These are phyloP conservation scores for Colletotrichum simmondsii DNA, from an alignment of 2,329 filamentous ascomycete genomes.

Conservation along the genomic window DNA sequence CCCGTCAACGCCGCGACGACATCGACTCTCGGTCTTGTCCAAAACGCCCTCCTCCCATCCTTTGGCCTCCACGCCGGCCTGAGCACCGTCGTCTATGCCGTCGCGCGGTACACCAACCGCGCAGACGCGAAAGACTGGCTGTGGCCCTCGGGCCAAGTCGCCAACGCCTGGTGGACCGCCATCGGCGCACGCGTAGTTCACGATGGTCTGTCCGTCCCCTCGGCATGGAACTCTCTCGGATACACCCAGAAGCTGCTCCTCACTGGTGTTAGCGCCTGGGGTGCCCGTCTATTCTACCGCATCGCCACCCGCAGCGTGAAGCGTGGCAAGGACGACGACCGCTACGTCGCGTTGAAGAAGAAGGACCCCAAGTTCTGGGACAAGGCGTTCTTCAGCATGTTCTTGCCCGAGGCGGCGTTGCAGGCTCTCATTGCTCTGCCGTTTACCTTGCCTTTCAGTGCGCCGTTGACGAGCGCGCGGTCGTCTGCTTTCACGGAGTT, in stretches of 20 bases:
- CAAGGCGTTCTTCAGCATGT: conserved; percentile 62
- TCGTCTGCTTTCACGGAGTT: conserved; percentile 26
- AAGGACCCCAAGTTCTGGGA: conserved; percentile 65
- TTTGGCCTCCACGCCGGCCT: conserved; percentile 64
- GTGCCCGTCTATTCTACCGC: conserved; percentile 64
- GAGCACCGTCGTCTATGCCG: conserved; percentile 61
- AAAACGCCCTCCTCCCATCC: conserved; percentile 64
- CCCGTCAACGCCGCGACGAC: conserved; percentile 34
- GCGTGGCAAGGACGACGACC: conserved; percentile 65
- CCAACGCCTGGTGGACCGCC: conserved; percentile 71
- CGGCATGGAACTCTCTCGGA: conserved; percentile 58
- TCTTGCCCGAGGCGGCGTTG: conserved; percentile 67
- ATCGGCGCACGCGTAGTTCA: conserved; percentile 61
- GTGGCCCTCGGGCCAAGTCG: conserved; percentile 65
- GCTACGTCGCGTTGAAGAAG: conserved; percentile 62
- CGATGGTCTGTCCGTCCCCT: conserved; percentile 55
- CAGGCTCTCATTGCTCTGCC: conserved; percentile 67
- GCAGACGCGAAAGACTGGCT: conserved; percentile 70
- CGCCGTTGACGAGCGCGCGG: conserved; percentile 39
- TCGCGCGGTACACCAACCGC: conserved; percentile 62
- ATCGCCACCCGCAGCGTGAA: conserved; percentile 59
- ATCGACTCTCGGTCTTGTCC: conserved; percentile 58
- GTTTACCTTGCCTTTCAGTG: conserved; percentile 66
- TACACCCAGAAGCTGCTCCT: conserved; percentile 67
- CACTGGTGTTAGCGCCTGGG: conserved; percentile 67